phyloP scores from a whole-genome alignment of 2,329 filamentous ascomycete species.

The Xylariaceae sp. region DNA sequence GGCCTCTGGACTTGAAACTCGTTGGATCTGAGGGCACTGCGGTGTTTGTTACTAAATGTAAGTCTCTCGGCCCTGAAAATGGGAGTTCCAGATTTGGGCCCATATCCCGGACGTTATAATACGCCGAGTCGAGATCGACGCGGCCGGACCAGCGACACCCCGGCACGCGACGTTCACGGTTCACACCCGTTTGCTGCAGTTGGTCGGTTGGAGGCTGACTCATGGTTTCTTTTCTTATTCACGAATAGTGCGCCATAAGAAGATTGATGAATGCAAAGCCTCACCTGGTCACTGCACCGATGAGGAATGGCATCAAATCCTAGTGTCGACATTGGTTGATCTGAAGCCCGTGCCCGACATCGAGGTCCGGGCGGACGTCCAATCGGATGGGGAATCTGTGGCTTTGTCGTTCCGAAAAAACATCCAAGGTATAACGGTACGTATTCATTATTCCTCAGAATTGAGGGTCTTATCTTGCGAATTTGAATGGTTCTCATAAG shows the following conservation, averaged over 20 bases:
- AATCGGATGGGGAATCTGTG: conserved; percentile 45
- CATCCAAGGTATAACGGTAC: conserved; percentile 63
- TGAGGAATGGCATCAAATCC: conserved; percentile 61
- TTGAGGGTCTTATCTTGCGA: conserved; percentile 1
- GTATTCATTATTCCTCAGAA: conserved; percentile 24
- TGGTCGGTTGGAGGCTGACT: conserved; percentile 18
- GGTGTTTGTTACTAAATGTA: conserved; percentile 54
- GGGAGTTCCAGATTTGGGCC: background rate
- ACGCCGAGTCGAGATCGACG: conserved; percentile 11
- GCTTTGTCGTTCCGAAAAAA: conserved; percentile 60
- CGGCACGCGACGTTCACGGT: conserved; percentile 22
- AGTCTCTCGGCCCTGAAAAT: conserved; percentile 32
- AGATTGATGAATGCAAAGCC: conserved; percentile 47
- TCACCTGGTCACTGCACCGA: conserved; percentile 51
- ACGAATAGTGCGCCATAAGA: conserved; percentile 52
- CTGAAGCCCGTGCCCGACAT: conserved; percentile 46
- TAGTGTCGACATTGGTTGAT: conserved; percentile 53
- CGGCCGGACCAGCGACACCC: conserved; percentile 13
- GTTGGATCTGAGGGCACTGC: conserved; percentile 62
- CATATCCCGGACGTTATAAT: conserved; percentile 3
- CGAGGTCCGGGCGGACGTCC: conserved; percentile 55
- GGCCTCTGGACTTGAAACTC: conserved; percentile 59
- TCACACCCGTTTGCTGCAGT: conserved; percentile 21
- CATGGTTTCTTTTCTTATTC: conserved; percentile 12
- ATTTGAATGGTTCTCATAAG: conserved; percentile 9